Percentiles rank a stretch among this genome's conserved stretches.
Conservation (phyloP, 768 basidiomycete genomes). For the Russula emetica region DNA sequence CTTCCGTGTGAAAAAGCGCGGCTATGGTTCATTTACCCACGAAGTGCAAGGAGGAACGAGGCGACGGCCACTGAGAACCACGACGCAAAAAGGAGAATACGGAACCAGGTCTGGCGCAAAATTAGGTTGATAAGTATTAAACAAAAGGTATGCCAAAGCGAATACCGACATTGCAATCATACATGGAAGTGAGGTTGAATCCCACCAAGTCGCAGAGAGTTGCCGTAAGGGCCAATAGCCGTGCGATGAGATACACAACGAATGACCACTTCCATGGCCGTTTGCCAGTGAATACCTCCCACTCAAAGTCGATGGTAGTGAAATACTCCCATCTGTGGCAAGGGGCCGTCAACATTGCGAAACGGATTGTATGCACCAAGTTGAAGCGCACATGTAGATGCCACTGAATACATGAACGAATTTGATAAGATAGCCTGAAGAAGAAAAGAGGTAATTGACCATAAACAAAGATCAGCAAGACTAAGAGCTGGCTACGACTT, state of each 20-base stretch:
- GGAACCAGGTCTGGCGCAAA: slow-evolving; percentile 8
- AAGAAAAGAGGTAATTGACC: background rate
- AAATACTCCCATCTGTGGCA: slow-evolving; percentile 19
- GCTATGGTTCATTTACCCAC: slow-evolving; percentile 11
- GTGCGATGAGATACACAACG: slow-evolving; percentile 12
- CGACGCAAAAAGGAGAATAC: background rate
- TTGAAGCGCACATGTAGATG: slow-evolving; percentile 7
- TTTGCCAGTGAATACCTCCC: slow-evolving; percentile 21
- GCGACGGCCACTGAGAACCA: slow-evolving; percentile 16
- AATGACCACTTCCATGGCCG: slow-evolving; percentile 23
- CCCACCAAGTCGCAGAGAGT: slow-evolving; percentile 8
- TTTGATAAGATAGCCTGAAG: slow-evolving; percentile 10
- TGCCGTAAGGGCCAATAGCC: slow-evolving; percentile 12
- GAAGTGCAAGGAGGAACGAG: slow-evolving; percentile 23
- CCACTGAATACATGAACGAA: slow-evolving; percentile 19
- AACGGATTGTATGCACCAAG: background rate
- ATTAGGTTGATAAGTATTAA: background rate
- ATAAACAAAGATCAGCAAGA: background rate
- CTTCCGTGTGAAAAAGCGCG: background rate
- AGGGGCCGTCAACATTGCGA: background rate
- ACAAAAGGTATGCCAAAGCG: background rate
- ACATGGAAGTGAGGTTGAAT: slow-evolving; percentile 5
- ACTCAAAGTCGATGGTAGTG: slow-evolving; percentile 22
- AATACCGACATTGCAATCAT: slow-evolving; percentile 13
- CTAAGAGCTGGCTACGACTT: background rate